Conservation (phyloP, 805 yeast species). For the Candida arabinofermentans region DNA sequence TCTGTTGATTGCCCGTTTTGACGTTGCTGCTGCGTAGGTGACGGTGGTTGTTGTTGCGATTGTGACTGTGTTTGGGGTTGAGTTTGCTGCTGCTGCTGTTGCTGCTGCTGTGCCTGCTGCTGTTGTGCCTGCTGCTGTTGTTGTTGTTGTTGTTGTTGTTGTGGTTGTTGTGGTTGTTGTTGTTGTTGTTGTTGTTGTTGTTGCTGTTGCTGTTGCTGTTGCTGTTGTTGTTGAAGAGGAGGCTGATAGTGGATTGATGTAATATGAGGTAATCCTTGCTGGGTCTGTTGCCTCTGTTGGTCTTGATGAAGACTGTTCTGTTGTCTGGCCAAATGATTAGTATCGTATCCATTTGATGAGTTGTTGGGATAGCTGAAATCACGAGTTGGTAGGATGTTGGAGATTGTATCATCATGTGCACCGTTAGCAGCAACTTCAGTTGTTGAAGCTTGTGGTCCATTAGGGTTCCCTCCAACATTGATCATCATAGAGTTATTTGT, state of each 20-base stretch:
- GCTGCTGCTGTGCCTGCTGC: background rate
- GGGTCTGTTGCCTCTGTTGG: slow-evolving; percentile 3
- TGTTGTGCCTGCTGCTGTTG: background rate
- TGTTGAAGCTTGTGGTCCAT: background rate
- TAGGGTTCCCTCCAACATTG: background rate
- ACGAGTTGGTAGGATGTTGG: slow-evolving; percentile 12
- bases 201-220: slow-evolving; percentile 4
- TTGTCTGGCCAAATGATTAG: background rate
- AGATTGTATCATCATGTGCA: slow-evolving; percentile 4
- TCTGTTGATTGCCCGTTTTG: background rate
- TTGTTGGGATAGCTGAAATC: slow-evolving; percentile 10
- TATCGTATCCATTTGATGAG: slow-evolving; percentile 4
- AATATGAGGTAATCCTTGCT: slow-evolving; percentile 1
- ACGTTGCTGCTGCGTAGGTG: background rate
- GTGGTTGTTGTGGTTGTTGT: slow-evolving; percentile 5
- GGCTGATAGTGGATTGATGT: background rate
- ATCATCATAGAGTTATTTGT: background rate
- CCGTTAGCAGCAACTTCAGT: background rate
- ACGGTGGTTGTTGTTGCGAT: slow-evolving; percentile 1
- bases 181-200: slow-evolving; percentile 1
- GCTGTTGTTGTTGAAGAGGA: background rate
- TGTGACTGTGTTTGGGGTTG: slow-evolving; percentile 1
- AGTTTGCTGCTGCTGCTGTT: background rate
- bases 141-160: slow-evolving; percentile 1
- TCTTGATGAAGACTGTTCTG: slow-evolving; percentile 5